Percentiles rank a stretch among this genome's conserved stretches.
Conservation (phyloP, 2,329 filamentous ascomycete genomes). For the Fusarium sp. region DNA sequence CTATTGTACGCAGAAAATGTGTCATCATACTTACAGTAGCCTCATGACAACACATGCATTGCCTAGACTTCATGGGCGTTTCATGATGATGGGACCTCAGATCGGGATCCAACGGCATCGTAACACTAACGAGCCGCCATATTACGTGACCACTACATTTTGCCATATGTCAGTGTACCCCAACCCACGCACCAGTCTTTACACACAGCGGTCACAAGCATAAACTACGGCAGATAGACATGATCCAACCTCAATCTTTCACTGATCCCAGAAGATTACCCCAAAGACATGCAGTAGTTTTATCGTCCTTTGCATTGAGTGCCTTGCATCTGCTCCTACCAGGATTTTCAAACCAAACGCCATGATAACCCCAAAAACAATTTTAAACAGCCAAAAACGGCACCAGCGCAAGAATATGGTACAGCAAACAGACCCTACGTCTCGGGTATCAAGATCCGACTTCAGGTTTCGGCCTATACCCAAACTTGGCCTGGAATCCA, state of each 20-base stretch:
- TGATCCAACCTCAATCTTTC: slow-evolving; percentile 12
- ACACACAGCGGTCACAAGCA: slow-evolving; percentile 22
- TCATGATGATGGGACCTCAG: slow-evolving; percentile 34
- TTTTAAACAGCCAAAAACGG: slow-evolving; percentile 40
- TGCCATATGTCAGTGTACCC: slow-evolving; percentile 8
- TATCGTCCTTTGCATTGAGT: slow-evolving; percentile 48
- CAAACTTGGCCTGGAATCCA: slow-evolving; percentile 17
- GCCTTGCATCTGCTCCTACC: slow-evolving; percentile 48
- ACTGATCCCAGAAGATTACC: background rate
- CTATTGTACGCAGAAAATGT: slow-evolving; percentile 29
- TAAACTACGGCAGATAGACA: slow-evolving; percentile 20
- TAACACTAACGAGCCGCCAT: slow-evolving; percentile 17
- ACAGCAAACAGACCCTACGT: slow-evolving; percentile 45
- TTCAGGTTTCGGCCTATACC: slow-evolving; percentile 22
- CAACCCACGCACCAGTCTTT: slow-evolving; percentile 9
- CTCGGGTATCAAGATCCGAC: slow-evolving; percentile 40
- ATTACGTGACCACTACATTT: slow-evolving; percentile 18
- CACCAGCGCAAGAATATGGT: slow-evolving; percentile 45
- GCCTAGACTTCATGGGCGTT: slow-evolving; percentile 32
- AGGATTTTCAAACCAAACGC: slow-evolving; percentile 50
- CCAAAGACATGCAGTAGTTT: slow-evolving; percentile 27
- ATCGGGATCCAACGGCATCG: slow-evolving; percentile 16
- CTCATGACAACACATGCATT: slow-evolving; percentile 39
- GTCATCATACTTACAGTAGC: slow-evolving; percentile 36
- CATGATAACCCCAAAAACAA: slow-evolving; percentile 43